A percentile compares a stretch with the other conserved stretches of the same genome.
These are phyloP conservation scores for Coniosporium tulheliwenetii DNA, from an alignment of 2,329 filamentous ascomycete species.

Conservation along the genomic window DNA sequence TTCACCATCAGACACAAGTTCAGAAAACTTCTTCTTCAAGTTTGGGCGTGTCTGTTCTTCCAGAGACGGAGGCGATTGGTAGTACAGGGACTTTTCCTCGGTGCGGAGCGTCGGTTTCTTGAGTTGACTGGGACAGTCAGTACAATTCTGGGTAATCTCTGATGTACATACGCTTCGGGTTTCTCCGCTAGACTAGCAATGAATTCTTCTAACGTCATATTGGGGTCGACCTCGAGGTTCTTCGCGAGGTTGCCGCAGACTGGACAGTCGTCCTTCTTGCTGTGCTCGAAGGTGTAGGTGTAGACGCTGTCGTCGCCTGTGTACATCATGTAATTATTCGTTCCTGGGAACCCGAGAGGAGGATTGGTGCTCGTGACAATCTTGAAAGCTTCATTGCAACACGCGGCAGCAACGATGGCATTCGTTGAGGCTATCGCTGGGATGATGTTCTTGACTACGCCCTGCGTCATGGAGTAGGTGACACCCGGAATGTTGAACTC, in stretches of 20 bases:
- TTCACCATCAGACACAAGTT: conserved; percentile 66
- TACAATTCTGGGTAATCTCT: background rate
- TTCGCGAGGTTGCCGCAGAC: conserved; percentile 79
- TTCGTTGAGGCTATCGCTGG: conserved; percentile 97
- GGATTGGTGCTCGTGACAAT: conserved; percentile 74
- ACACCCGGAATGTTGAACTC: conserved; percentile 88
- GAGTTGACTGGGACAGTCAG: conserved; percentile 41
- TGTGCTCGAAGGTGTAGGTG: conserved; percentile 91
- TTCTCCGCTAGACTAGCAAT: conserved; percentile 69
- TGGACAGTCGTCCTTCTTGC: conserved; percentile 87
- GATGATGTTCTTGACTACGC: conserved; percentile 98
- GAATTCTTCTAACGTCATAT: conserved; percentile 64
- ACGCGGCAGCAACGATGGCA: conserved; percentile 86
- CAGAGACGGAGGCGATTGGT: conserved; percentile 66
- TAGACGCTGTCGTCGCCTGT: conserved; percentile 91
- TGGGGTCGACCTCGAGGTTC: conserved; percentile 54
- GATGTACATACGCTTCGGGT: conserved; percentile 51
- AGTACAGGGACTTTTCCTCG: conserved; percentile 75
- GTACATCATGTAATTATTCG: conserved; percentile 91
- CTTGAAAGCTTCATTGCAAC: conserved; percentile 95
- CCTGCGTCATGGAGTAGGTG: conserved; percentile 90
- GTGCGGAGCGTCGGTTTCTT: conserved; percentile 82
- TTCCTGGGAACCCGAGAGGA: conserved; percentile 59
- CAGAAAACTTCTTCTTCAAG: conserved; percentile 58
- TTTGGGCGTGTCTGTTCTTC: conserved; percentile 78